phyloP scores from a whole-genome alignment of 2,329 filamentous ascomycete genomes.

The Fusarium pseudonygamai region DNA sequence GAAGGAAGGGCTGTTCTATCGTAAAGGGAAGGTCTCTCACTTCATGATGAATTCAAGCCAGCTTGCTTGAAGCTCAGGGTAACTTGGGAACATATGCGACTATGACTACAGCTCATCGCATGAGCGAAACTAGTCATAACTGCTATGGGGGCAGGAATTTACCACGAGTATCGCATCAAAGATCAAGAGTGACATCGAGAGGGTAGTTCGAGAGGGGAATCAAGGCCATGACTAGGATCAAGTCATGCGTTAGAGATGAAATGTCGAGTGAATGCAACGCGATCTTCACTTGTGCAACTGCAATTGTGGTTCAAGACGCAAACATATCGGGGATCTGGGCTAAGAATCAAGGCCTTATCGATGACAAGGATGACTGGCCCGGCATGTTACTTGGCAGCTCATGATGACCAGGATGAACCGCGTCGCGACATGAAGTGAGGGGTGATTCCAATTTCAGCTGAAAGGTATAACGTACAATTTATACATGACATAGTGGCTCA shows the following conservation, averaged over 20 bases:
- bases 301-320: conserved; percentile 14
- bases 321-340: not conserved
- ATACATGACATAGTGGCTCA: conserved; percentile 9
- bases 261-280: conserved; percentile 23
- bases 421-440: conserved; percentile 13
- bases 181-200: not conserved
- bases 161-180: not conserved
- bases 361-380: not conserved
- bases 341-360: conserved; percentile 3
- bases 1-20: not conserved
- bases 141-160: not conserved
- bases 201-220: conserved; percentile 3
- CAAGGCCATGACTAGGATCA: conserved; percentile 8
- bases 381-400: not conserved
- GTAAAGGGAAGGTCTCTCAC: not conserved
- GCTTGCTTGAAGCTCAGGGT: not conserved
- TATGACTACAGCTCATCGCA: not conserved
- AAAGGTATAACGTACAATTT: conserved; percentile 3
- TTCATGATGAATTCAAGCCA: not conserved
- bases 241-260: conserved; percentile 25
- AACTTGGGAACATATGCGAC: not conserved
- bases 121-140: not conserved
- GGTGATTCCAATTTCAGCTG: conserved; percentile 18
- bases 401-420: conserved; percentile 18
- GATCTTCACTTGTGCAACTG: conserved; percentile 10